Evolutionary conservation across 345 rosid genomes (phyloP).

Genomic region (Clarkia xantiana): DNA sequence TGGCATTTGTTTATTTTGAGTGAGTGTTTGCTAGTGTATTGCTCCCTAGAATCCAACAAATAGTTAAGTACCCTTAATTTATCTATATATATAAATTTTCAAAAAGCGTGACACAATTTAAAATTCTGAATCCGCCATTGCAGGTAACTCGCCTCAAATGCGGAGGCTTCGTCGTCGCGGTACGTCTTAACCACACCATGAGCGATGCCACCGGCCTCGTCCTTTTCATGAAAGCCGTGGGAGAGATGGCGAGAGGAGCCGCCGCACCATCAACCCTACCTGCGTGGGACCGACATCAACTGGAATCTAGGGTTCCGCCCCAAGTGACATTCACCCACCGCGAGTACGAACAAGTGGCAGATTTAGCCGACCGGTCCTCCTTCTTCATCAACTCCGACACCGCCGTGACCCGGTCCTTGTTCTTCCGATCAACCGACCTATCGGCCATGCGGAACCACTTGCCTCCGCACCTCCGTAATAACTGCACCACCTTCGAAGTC

Average conservation of each 20-base stretch:
- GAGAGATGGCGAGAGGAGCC: slow-evolving; percentile 33
- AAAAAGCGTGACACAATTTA: not conserved
- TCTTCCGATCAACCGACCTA: slow-evolving; percentile 24
- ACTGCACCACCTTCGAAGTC: slow-evolving; percentile 23
- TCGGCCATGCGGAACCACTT: slow-evolving; percentile 20
- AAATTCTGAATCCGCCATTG: too few species aligned
- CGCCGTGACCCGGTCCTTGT: slow-evolving; percentile 32
- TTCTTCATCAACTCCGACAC: slow-evolving; percentile 10
- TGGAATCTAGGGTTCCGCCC: slow-evolving; percentile 18
- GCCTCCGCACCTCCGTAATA: slow-evolving; percentile 16
- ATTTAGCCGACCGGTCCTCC: slow-evolving; percentile 4
- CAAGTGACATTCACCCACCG: slow-evolving; percentile 26
- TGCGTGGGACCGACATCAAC: slow-evolving; percentile 28
- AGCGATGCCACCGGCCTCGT: slow-evolving; percentile 28
- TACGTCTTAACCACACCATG: slow-evolving; percentile 28
- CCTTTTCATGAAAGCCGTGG: slow-evolving; percentile 25
- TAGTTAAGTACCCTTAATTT: too few species aligned
- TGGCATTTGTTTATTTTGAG: too few species aligned
- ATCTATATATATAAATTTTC: too few species aligned
- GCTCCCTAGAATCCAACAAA: too few species aligned
- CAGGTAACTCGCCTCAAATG: slow-evolving; percentile 10
- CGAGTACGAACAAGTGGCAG: slow-evolving; percentile 27
- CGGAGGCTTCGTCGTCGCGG: slow-evolving; percentile 3
- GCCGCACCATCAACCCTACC: slow-evolving; percentile 23
- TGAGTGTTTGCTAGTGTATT: too few species aligned